A percentile compares a stretch with the other conserved stretches of the same genome.
Evolutionary conservation across 495 filamentous ascomycete genomes (phyloP).

Genomic region (Apiosordaria backusii): DNA sequence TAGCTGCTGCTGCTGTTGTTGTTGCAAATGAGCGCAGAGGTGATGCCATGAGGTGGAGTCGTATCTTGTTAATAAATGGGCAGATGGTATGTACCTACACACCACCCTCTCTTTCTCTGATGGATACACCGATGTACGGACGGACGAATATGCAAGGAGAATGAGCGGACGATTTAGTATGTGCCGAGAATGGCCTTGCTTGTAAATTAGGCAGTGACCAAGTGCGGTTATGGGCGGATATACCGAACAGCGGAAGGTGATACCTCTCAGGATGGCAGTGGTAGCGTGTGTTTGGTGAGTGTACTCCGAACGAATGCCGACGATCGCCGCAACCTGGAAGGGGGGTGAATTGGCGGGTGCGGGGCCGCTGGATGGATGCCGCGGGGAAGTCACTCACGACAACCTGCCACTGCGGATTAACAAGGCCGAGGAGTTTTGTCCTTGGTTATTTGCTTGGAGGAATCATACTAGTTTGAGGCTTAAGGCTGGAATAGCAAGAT

Average conservation of each 20-base stretch:
- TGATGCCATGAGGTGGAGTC: neutral
- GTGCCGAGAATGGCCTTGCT: neutral
- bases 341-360: neutral
- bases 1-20: neutral
- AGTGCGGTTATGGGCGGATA: neutral
- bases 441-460: neutral
- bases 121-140: neutral
- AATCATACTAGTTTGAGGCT: neutral
- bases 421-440: neutral
- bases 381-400: neutral
- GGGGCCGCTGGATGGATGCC: too few species aligned
- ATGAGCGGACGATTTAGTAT: neutral
- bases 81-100: too few species aligned
- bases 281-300: too few species aligned
- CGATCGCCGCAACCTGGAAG: neutral
- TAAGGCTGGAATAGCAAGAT: neutral
- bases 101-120: neutral
- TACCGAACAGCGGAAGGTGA: neutral
- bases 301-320: neutral
- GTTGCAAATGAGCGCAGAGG: constrained; percentile 8
- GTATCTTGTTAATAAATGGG: neutral
- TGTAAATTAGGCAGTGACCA: neutral
- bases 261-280: neutral
- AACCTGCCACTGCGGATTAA: neutral
- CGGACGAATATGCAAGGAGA: neutral